Base-by-base conservation (phyloP, 2,329 filamentous ascomycete genomes). In the Cyphellophora attinorum region DNA sequence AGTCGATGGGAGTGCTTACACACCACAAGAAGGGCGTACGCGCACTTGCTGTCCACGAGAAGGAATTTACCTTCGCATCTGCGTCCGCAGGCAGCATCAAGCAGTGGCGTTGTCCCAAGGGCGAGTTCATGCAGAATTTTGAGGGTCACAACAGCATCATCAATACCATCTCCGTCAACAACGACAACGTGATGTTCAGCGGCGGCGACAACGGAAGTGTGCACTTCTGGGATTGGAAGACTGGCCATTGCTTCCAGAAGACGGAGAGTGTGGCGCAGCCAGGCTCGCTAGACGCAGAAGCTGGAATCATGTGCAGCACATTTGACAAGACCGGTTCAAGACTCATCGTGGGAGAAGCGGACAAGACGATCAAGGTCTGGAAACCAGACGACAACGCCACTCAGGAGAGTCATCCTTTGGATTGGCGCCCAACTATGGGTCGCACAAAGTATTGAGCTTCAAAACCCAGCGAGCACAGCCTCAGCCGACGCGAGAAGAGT, bases 341-440 rank as follows among this genome's bases (percentile, higher is more conserved):
- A 48, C 66, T 98, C 49, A 93, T 98, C 44, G 88, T 83, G 13
- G 93, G 93, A 29, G 91, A 98, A 62, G 85, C 86, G 5, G 91
- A 98, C 57, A 98, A 98, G 71, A 94, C 88, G 0, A 94, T 95
- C 58, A 96, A 98, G 72, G 76, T 98, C 38, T 98, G 91, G 91
- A 93, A 88, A 59, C 82, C 81, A 48, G 91, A 98, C 56, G 85
- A 93, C 30, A 75, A 81, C 34, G 91, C 91, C 12, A 95, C 89
- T 1, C 81, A 82, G 23, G 85, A 96, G 57, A 83, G 82, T 2
- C 86, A 96, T 60, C 91, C 91, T 2, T 60, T 98, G 28, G 80
- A 93, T 29, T 98, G 91, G 91, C 85, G 83, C 52, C 88, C 88
- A 14, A 84, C 76, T 2, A 58, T 93, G 36, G 78, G 78, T 11